phyloP scores from a whole-genome alignment of 768 basidiomycete species.

The Suillus ampliporus region DNA sequence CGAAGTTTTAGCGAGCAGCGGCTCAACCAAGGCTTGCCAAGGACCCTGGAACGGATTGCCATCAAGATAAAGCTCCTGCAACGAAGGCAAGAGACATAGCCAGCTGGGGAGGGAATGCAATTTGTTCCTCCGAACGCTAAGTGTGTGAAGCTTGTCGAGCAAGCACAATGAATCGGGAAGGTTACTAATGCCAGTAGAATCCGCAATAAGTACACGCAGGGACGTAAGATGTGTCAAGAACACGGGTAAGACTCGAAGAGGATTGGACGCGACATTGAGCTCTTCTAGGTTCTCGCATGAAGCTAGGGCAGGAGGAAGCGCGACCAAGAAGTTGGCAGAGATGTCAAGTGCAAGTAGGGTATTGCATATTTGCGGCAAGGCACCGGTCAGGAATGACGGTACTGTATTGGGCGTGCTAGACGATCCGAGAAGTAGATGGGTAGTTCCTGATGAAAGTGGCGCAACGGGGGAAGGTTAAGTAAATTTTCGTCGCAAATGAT shows the following conservation, averaged over 20 bases:
- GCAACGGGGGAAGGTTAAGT: no score
- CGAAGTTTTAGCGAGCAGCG: constrained; percentile 70
- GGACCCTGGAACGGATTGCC: constrained; percentile 95
- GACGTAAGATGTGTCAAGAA: constrained; percentile 80
- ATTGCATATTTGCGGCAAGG: constrained; percentile 72
- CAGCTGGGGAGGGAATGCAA: constrained; percentile 91
- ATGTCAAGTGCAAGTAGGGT: constrained; percentile 93
- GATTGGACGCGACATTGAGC: constrained; percentile 91
- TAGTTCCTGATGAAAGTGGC: constrained; percentile 66
- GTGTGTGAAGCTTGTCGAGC: constrained; percentile 83
- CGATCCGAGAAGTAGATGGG: constrained; percentile 90
- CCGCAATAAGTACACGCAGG: constrained; percentile 91
- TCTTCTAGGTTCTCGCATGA: constrained; percentile 86
- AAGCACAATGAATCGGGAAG: constrained; percentile 77
- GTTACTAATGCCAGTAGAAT: constrained; percentile 80
- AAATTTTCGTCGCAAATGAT: background rate
- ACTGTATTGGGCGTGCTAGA: constrained; percentile 79
- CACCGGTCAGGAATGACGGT: constrained; percentile 71
- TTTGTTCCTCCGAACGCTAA: constrained; percentile 88
- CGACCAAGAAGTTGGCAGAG: constrained; percentile 83
- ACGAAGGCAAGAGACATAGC: constrained; percentile 84
- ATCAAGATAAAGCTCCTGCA: constrained; percentile 92
- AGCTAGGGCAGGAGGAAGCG: constrained; percentile 84
- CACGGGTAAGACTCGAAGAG: constrained; percentile 87
- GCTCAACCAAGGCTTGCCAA: constrained; percentile 89